These are phyloP conservation scores for Cichorium intybus DNA, from an alignment of 140 eudicot species.

Conservation along the genomic window DNA sequence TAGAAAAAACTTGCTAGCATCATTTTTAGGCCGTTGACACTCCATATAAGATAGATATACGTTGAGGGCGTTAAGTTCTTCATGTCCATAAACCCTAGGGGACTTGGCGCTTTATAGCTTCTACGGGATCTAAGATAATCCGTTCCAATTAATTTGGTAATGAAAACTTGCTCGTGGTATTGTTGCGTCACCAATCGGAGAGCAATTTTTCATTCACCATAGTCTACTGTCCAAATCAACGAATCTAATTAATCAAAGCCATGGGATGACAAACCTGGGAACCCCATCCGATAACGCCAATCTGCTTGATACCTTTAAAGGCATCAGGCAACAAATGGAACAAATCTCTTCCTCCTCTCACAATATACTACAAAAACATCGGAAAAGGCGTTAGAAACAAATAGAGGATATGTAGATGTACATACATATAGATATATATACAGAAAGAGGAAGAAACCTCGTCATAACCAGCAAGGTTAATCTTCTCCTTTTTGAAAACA, in stretches of 20 bases:
- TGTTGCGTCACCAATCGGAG: background rate
- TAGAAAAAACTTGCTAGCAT: background rate
- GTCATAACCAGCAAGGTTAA: constrained; percentile 76
- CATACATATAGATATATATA: background rate
- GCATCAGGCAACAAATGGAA: constrained; percentile 86
- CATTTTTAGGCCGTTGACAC: background rate
- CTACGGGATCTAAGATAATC: background rate
- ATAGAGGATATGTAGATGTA: background rate
- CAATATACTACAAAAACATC: constrained; percentile 61
- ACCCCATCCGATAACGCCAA: constrained; percentile 99
- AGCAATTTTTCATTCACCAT: background rate
- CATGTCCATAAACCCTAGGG: background rate
- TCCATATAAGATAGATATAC: background rate
- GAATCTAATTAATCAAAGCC: background rate
- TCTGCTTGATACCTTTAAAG: constrained; percentile 91
- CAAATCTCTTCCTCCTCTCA: constrained; percentile 96
- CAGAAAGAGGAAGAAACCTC: constrained; percentile 46
- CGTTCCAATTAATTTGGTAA: background rate
- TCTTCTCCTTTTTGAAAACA: constrained; percentile 74
- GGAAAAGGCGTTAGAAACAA: background rate
- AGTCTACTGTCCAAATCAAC: background rate
- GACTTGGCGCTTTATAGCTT: background rate
- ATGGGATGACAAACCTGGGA: constrained; percentile 62
- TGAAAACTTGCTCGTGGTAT: background rate
- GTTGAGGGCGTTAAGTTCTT: background rate